Conservation (phyloP, 179 eudicot genomes). For the Pouteria campechiana region DNA sequence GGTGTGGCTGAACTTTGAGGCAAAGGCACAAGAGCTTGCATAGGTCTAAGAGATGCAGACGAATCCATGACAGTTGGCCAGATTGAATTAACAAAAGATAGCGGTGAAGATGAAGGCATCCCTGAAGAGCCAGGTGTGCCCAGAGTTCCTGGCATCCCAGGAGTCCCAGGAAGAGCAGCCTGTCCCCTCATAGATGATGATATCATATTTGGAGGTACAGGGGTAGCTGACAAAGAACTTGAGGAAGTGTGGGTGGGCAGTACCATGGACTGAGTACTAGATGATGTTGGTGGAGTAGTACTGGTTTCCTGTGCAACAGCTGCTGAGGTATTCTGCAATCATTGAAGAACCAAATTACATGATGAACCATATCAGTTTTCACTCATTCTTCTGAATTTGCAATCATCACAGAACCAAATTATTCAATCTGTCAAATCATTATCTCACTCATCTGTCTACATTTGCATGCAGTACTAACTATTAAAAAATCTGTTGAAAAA, state of each 20-base stretch:
- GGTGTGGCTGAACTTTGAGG: constrained; percentile 26
- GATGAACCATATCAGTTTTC: neutral
- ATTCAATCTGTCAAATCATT: neutral
- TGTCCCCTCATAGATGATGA: constrained; percentile 19
- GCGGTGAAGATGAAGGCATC: constrained; percentile 18
- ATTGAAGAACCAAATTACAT: neutral
- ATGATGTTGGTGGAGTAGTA: constrained; percentile 17
- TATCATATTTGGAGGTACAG: constrained; percentile 20
- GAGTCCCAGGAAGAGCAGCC: constrained; percentile 24
- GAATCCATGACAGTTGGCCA: constrained; percentile 21
- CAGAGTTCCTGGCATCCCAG: constrained; percentile 21
- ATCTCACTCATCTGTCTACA: neutral
- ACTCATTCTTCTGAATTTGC: neutral
- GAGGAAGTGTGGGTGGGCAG: constrained; percentile 23
- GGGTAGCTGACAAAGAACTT: constrained; percentile 14
- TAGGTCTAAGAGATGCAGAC: constrained; percentile 22
- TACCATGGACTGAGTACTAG: constrained; percentile 18
- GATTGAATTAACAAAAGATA: constrained; percentile 19
- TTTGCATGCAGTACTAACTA: neutral
- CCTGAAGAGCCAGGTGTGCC: constrained; percentile 31
- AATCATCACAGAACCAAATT: neutral
- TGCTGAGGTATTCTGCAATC: constrained; percentile 23
- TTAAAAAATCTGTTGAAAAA: neutral
- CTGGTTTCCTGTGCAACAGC: constrained; percentile 19
- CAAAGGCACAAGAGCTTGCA: constrained; percentile 13